These are phyloP conservation scores for Geum urbanum DNA, from an alignment of 306 rosid genomes.

Conservation along the genomic window DNA sequence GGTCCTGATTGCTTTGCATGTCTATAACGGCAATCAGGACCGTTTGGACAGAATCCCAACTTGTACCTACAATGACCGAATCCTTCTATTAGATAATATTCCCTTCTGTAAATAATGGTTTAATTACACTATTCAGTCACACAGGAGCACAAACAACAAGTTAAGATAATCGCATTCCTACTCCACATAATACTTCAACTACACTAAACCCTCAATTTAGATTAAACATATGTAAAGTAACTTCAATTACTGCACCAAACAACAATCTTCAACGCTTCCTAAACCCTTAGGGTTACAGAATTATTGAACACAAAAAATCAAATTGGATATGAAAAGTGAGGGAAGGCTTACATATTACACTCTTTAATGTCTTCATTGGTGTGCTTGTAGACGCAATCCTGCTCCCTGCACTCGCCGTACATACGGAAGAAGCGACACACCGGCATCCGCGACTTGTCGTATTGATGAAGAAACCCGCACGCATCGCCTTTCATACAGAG, in stretches of 20 bases:
- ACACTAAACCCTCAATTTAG: neutral
- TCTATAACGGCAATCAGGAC: slow-evolving; percentile 96
- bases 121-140: neutral
- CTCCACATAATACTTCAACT: neutral
- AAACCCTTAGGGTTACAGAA: neutral
- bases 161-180: neutral
- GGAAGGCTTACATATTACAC: slow-evolving; percentile 74
- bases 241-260: too few relatives aligned
- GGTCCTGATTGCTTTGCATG: slow-evolving; percentile 93
- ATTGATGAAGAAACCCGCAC: slow-evolving; percentile 94
- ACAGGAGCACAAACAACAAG: neutral
- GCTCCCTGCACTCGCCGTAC: slow-evolving; percentile 95
- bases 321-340: neutral
- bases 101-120: neutral
- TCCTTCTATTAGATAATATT: slow-evolving; percentile 8
- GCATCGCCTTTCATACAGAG: slow-evolving; percentile 98
- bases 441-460: slow-evolving; percentile 96
- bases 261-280: too few relatives aligned
- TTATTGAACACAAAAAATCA: too few relatives aligned
- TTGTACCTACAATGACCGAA: slow-evolving; percentile 72
- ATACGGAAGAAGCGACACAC: slow-evolving; percentile 86
- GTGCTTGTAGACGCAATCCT: slow-evolving; percentile 95
- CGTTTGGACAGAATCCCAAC: slow-evolving; percentile 98
- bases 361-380: slow-evolving; percentile 97
- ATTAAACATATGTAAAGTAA: neutral